Percentiles rank a stretch among this genome's conserved stretches.
Evolutionary conservation across 2,329 filamentous ascomycete species (phyloP).

Genomic region (Apiospora koreana): DNA sequence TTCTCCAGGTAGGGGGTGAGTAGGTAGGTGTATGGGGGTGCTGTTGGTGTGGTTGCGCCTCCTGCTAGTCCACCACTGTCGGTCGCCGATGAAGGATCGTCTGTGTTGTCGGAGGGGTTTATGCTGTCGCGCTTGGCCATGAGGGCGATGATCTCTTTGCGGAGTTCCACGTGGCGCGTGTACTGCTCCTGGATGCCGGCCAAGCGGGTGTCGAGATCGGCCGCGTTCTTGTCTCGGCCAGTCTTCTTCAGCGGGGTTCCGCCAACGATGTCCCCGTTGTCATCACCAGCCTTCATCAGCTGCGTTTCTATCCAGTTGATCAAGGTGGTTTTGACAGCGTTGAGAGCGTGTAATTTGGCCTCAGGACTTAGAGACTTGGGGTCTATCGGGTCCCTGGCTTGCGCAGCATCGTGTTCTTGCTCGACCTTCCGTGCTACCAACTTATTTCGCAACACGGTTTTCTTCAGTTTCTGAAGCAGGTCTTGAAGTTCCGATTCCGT

Average conservation of each 20-base stretch:
- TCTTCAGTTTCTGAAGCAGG: slow-evolving; percentile 56
- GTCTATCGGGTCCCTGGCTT: slow-evolving; percentile 37
- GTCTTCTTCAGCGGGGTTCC: slow-evolving; percentile 22
- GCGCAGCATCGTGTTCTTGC: slow-evolving; percentile 51
- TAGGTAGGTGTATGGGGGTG: slow-evolving; percentile 41
- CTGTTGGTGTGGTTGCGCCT: slow-evolving; percentile 13
- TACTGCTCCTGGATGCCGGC: slow-evolving; percentile 56
- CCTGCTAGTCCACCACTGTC: slow-evolving; percentile 11
- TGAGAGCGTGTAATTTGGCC: slow-evolving; percentile 54
- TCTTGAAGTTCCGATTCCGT: slow-evolving; percentile 45
- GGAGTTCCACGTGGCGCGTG: slow-evolving; percentile 49
- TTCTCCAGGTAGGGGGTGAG: slow-evolving; percentile 58
- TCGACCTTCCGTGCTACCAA: slow-evolving; percentile 58
- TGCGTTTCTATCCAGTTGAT: slow-evolving; percentile 68
- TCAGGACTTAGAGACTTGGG: slow-evolving; percentile 36
- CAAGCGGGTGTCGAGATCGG: slow-evolving; percentile 42
- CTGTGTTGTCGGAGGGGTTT: slow-evolving; percentile 17
- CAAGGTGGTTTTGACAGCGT: slow-evolving; percentile 57
- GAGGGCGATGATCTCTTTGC: slow-evolving; percentile 49
- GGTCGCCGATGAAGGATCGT: slow-evolving; percentile 13
- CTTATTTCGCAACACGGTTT: slow-evolving; percentile 59
- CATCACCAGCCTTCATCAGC: slow-evolving; percentile 52
- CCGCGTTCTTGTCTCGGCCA: slow-evolving; percentile 18
- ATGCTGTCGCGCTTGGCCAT: slow-evolving; percentile 25
- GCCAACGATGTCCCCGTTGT: slow-evolving; percentile 26